Base-by-base conservation (phyloP, 371 early-diverging fungal species). In the Actinomucor elegans region DNA sequence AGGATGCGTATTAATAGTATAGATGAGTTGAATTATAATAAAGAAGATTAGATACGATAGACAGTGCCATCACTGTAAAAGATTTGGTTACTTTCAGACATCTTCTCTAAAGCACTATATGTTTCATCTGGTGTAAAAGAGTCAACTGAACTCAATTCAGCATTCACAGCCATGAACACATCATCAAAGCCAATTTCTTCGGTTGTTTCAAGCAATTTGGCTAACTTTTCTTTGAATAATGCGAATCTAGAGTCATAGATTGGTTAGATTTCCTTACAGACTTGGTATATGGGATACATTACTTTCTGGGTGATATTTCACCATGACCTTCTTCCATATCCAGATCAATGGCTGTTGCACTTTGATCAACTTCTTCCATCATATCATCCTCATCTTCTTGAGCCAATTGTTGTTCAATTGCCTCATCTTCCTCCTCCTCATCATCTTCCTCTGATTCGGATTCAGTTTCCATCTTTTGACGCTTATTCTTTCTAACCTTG, bases 81-180 rank as follows among this genome's bases (percentile, higher is more conserved):
- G 54, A 90, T 68, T 55, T 88, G 81, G 69, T 91, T 91, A 20
- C 65, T 79, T 14, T 66, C 64, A 32, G 80, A 70, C 89, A 91
- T 83, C 28, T 37, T 49, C 10, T 50, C 31, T 24, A 75, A 45
- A 21, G 75, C 69, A 1, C 42, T 29, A 14, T 60, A 38, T 1
- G 61, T 52, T 54, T 75, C 72, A 28, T 23, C 26, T 6, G 52
- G 15, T 28, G 54, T 63, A 34, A 71, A 75, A 24, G 32, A 37
- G 33, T 64, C 52, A 14, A 24, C 26, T 17, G 57, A 66, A 9
- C 55, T 46, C 21, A 76, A 41, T 9, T 45, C 59, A 20, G 54
- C 35, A 50, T 84, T 86, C 28, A 84, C 60, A 5, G 60, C 64
- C n/a, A 47, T 35, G 28, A 75, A 57, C 21, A 83, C 47, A 11